phyloP scores from a whole-genome alignment of 2,329 filamentous ascomycete species.

The Westerdykella ornata region DNA sequence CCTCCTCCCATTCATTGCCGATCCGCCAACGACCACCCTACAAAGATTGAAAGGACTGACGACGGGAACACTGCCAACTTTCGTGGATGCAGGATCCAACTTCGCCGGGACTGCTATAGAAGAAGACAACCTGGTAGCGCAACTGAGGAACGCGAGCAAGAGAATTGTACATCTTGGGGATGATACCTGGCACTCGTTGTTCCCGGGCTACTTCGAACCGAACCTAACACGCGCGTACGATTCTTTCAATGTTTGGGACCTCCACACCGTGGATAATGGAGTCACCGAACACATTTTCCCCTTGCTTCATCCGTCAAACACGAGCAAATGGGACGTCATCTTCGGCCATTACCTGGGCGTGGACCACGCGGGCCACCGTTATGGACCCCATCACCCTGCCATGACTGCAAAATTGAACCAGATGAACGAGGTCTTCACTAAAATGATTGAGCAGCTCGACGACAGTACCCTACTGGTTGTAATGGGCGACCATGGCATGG shows the following conservation, averaged over 20 bases:
- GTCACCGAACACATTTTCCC: constrained; percentile 88
- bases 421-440: constrained; percentile 75
- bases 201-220: constrained; percentile 85
- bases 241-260: constrained; percentile 96
- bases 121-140: constrained; percentile 72
- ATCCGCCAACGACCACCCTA: constrained; percentile 88
- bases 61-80: constrained; percentile 89
- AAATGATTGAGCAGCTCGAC: constrained; percentile 66
- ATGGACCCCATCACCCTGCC: constrained; percentile 84
- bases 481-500: constrained; percentile 99
- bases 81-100: constrained; percentile 88
- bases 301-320: constrained; percentile 59
- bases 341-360: constrained; percentile 93
- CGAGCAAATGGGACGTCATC: constrained; percentile 80
- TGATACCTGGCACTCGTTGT: constrained; percentile 91
- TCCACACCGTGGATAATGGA: constrained; percentile 94
- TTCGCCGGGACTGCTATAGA: constrained; percentile 94
- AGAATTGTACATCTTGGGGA: constrained; percentile 92
- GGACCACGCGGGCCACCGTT: constrained; percentile 93
- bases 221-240: constrained; percentile 86
- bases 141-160: constrained; percentile 59
- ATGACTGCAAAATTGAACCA: constrained; percentile 87
- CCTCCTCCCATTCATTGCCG: constrained; percentile 89
- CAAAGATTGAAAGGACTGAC: constrained; percentile 91
- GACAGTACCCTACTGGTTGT: constrained; percentile 84